Evolutionary conservation across 805 yeast species (phyloP).

Genomic region (Wickerhamiella dianesei): DNA sequence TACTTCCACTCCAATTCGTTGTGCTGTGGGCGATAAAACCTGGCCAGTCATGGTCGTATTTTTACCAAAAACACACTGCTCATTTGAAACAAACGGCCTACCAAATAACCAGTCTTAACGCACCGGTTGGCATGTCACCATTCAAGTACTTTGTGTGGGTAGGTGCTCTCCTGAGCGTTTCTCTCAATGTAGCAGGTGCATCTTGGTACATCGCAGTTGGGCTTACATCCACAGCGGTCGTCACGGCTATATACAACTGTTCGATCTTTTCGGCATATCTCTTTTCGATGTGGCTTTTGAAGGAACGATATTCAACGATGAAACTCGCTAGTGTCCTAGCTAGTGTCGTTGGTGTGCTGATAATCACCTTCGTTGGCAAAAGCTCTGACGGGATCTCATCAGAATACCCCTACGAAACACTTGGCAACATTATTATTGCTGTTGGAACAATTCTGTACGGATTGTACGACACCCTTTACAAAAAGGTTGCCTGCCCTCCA

Average conservation of each 20-base stretch:
- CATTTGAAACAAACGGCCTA: conserved; percentile 13
- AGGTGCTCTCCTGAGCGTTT: conserved; percentile 35
- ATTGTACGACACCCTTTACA: conserved; percentile 71
- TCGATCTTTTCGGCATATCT: conserved; percentile 80
- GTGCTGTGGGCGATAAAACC: conserved; percentile 29
- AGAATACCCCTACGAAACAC: conserved; percentile 42
- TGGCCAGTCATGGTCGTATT: conserved; percentile 3
- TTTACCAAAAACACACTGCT: conserved; percentile 10
- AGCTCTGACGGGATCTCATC: conserved; percentile 18
- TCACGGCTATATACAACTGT: conserved; percentile 83
- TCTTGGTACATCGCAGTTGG: conserved; percentile 82
- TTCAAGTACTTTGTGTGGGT: conserved; percentile 32
- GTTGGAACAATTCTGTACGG: conserved; percentile 70
- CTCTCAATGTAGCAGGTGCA: conserved; percentile 61
- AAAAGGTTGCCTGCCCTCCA: conserved; percentile 63
- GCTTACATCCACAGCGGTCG: conserved; percentile 67
- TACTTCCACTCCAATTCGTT: conserved; percentile 57
- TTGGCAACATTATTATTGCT: conserved; percentile 59
- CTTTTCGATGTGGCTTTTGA: conserved; percentile 62
- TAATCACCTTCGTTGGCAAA: conserved; percentile 47
- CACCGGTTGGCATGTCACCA: conserved; percentile 28
- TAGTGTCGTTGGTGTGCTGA: conserved; percentile 62
- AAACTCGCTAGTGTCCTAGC: conserved; percentile 56
- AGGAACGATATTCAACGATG: conserved; percentile 48
- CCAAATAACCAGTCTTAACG: conserved; percentile 3